Evolutionary conservation across 208 protist species (phyloP).

Genomic region (Leishmania guyanensis): DNA sequence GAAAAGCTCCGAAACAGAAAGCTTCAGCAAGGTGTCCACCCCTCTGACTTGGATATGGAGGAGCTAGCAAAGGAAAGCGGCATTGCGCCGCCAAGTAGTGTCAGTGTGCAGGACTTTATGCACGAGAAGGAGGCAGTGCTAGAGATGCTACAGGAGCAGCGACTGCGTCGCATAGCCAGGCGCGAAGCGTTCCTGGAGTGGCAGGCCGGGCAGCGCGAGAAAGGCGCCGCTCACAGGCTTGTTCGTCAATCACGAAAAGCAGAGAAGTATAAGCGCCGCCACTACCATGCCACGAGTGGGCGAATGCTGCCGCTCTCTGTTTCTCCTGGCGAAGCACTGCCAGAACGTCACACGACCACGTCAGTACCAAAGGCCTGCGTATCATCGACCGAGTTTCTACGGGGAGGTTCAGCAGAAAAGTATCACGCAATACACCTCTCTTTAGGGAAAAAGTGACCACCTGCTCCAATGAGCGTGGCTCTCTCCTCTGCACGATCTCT

Average conservation of each 20-base stretch:
- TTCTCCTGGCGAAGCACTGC: neutral
- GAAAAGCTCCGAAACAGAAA: slow-evolving; percentile 25
- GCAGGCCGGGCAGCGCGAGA: slow-evolving; percentile 86
- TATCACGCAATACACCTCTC: neutral
- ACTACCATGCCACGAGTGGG: slow-evolving; percentile 67
- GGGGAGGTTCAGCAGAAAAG: neutral
- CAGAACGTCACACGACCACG: neutral
- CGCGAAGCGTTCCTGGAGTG: slow-evolving; percentile 82
- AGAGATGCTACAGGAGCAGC: slow-evolving; percentile 60
- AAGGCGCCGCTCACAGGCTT: slow-evolving; percentile 80
- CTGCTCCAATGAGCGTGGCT: neutral
- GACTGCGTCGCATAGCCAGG: slow-evolving; percentile 53
- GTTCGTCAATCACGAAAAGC: slow-evolving; percentile 61
- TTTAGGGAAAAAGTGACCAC: neutral
- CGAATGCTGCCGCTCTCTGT: slow-evolving; percentile 55
- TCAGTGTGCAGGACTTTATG: slow-evolving; percentile 25
- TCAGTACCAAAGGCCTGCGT: neutral
- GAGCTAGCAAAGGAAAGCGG: slow-evolving; percentile 43
- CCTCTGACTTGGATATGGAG: slow-evolving; percentile 45
- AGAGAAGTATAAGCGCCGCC: slow-evolving; percentile 76
- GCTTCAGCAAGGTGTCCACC: slow-evolving; percentile 31
- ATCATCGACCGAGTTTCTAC: slow-evolving; percentile 6
- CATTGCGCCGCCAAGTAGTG: slow-evolving; percentile 26
- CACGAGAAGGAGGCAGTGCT: slow-evolving; percentile 45
- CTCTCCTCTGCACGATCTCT: neutral